A percentile compares a stretch with the other conserved stretches of the same genome.
Evolutionary conservation across 306 rosid genomes (phyloP).

Genomic region (Cicer arietinum): DNA sequence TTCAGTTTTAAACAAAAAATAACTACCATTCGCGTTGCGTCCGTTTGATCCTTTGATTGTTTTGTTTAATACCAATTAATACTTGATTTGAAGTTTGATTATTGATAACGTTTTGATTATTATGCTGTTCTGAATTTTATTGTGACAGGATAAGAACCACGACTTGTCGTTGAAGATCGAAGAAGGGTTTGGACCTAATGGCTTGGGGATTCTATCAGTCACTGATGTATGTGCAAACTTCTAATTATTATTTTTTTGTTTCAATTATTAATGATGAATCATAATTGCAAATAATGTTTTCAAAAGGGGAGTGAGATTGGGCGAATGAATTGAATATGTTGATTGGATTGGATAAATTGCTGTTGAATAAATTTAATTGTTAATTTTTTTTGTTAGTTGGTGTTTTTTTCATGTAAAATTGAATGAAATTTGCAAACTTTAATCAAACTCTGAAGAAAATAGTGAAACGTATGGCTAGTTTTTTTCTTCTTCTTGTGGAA

Average conservation of each 20-base stretch:
- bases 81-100: background rate
- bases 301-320: background rate
- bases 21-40: background rate
- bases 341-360: background rate
- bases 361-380: constrained; percentile 2
- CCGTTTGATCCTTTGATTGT: constrained; percentile 30
- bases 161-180: constrained; percentile 83
- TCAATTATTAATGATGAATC: background rate
- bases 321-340: background rate
- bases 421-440: background rate
- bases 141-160: constrained; percentile 62
- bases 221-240: constrained; percentile 60
- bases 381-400: constrained; percentile 19
- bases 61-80: background rate
- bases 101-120: constrained; percentile 11
- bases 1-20: constrained; percentile 3
- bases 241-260: background rate
- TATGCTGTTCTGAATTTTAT: constrained; percentile 23
- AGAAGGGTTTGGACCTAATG: constrained; percentile 83
- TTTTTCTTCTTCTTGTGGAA: background rate
- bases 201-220: constrained; percentile 77
- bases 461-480: background rate
- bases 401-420: constrained; percentile 36
- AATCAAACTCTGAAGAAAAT: background rate
- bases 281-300: background rate